Evolutionary conservation across 257 asterid genomes (phyloP).

Genomic region (Penstemon newberryi): DNA sequence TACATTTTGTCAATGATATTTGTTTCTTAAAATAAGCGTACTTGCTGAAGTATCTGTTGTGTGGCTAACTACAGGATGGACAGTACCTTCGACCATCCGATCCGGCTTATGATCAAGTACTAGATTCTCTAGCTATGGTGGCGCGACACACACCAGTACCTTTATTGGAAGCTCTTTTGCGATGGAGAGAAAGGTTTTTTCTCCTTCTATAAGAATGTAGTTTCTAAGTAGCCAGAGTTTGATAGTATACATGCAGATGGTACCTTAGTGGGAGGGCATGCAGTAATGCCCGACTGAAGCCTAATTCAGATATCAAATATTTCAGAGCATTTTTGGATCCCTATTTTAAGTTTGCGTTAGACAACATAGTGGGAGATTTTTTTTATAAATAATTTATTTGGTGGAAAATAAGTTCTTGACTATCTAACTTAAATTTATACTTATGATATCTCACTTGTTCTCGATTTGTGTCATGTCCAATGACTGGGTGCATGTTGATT

Average conservation of each 20-base stretch:
- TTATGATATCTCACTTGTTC: conserved; percentile 11
- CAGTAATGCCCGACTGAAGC: neutral
- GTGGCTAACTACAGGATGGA: conserved; percentile 72
- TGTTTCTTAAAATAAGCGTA: conserved; percentile 16
- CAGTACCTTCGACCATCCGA: conserved; percentile 99
- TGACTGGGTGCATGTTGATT: conserved; percentile 6
- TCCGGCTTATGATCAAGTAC: conserved; percentile 98
- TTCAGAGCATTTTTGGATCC: neutral
- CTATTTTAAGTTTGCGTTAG: neutral
- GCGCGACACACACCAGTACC: conserved; percentile 99
- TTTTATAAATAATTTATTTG: too few relatives aligned
- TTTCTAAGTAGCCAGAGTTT: conserved; percentile 9
- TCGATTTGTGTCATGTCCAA: conserved; percentile 1
- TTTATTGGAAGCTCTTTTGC: conserved; percentile 87
- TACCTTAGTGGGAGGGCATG: neutral
- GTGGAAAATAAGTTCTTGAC: conserved; percentile 3
- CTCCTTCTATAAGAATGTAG: conserved; percentile 22
- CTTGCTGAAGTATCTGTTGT: conserved; percentile 23
- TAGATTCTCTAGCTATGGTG: conserved; percentile 98
- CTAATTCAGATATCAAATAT: conserved; percentile 3
- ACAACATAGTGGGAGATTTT: neutral
- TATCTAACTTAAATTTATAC: neutral
- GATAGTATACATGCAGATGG: conserved; percentile 7
- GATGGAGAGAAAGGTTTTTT: conserved; percentile 94
- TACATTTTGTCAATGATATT: conserved; percentile 10